Evolutionary conservation across 257 asterid species (phyloP), one percentile per base, ranked within the genome.

Genomic region (Cinchona pubescens): DNA sequence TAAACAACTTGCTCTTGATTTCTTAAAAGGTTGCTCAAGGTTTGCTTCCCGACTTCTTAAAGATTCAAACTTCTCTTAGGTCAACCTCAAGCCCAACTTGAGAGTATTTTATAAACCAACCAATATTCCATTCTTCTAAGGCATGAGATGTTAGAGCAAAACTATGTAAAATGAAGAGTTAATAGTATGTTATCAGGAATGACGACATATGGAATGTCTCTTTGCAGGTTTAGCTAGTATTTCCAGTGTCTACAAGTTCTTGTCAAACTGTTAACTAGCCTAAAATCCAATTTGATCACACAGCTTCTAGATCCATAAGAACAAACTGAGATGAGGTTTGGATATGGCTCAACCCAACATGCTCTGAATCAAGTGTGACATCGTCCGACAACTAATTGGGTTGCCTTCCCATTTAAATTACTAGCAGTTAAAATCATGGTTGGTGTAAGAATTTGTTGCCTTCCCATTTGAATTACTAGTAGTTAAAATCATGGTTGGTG

Each of bases 211-310:
- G 62, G 56, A 23, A 27, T 12, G n/a, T 32, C 29, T 9, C 15
- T 65, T 64, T 40, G 73, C 66, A 49, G 8, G 29, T 60, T 64
- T 64, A 43, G 67, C 46, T 18, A 23, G 42, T 38, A 73, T 42
- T 7, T 19, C n/a, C 23, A n/a, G n/a, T n/a, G n/a, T n/a, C n/a
- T n/a, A 3, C 7, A 2, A 21, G 30, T 14, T 11, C 65, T 7
- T 29, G 40, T 49, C 29, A 15, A 63, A 63, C 13, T 34, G 32
- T 45, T 69, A 11, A 48, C 35, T 55, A 46, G 27, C 63, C 51
- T 64, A 29, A 48, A 48, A 34, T 16, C 42, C 3, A 38, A 38
- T 2, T 65, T 12, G 18, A 46, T 25, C 65, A 55, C 43, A 40
- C 43, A 5, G 49, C 38, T 53, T 58, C 60, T 45, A 10, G 69